These are phyloP conservation scores for Lactarius vividus DNA, from an alignment of 768 basidiomycete genomes.

Conservation along the genomic window DNA sequence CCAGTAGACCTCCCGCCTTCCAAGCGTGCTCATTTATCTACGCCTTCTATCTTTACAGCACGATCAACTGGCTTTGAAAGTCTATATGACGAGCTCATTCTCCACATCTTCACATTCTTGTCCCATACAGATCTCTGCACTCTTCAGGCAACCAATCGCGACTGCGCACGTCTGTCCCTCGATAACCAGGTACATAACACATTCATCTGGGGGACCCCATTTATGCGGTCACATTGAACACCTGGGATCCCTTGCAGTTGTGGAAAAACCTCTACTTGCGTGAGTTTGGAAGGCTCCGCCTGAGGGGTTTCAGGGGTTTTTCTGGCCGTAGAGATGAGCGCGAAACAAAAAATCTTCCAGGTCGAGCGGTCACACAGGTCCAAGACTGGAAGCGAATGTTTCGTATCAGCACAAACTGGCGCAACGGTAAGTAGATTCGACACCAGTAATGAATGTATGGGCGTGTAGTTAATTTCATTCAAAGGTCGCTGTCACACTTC, in stretches of 20 bases:
- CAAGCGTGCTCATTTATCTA: slow-evolving; percentile 43
- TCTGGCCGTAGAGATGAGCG: slow-evolving; percentile 54
- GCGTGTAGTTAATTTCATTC: background rate
- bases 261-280: slow-evolving; percentile 67
- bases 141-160: slow-evolving; percentile 57
- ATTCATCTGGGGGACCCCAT: slow-evolving; percentile 26
- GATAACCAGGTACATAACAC: slow-evolving; percentile 59
- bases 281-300: slow-evolving; percentile 63
- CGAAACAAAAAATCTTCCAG: slow-evolving; percentile 58
- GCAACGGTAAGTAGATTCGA: slow-evolving; percentile 51
- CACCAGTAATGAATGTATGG: slow-evolving; percentile 9
- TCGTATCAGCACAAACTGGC: slow-evolving; percentile 80
- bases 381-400: slow-evolving; percentile 89
- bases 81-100: slow-evolving; percentile 73
- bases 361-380: slow-evolving; percentile 39
- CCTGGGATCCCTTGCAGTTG: slow-evolving; percentile 40
- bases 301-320: slow-evolving; percentile 67
- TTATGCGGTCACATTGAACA: slow-evolving; percentile 24
- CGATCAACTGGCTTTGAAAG: slow-evolving; percentile 42
- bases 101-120: slow-evolving; percentile 71
- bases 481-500: slow-evolving; percentile 56
- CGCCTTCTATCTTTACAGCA: slow-evolving; percentile 26
- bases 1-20: slow-evolving; percentile 48
- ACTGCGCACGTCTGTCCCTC: slow-evolving; percentile 62
- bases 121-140: slow-evolving; percentile 65